Evolutionary conservation across 331 rosid species (phyloP), one percentile per base, ranked within the genome.

Genomic region (Pyracantha coccinea): DNA sequence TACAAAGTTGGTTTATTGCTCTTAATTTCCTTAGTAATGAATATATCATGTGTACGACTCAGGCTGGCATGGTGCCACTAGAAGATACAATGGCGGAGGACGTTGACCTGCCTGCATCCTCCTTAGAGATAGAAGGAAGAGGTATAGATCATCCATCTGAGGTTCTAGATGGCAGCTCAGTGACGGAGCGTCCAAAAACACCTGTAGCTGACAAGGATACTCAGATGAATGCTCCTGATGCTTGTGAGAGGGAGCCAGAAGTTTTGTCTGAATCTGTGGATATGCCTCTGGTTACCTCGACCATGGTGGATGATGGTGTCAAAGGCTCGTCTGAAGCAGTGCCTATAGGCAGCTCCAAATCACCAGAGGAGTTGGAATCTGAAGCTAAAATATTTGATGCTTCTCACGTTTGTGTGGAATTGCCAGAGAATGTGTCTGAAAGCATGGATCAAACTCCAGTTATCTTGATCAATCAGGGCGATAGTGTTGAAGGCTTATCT

Each of bases 241-340:
- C 38, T 31, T 25, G 57, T 78, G 31, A 75, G 32, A 28, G 71
- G 25, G 57, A 55, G 80, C 44, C 23, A 21, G 78, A 78, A 41
- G 21, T 28, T 44, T 35, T 20, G 14, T 19, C 41, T 8, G 54
- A 38, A 57, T 41, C 17, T 17, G 21, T 41, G 61, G 65, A 79
- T 75, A 32, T 20, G 44, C 69, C 16, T 52, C 63, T 75, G 33
- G 68, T 79, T 72, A 61, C 85, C 69, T 31, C 82, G 17, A 63
- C 73, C 8, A 66, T 55, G 21, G 84, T 25, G 67, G 70, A 59
- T 69, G 78, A 68, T 73, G 67, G 24, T 20, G 79, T 69, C 60
- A 83, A 79, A 69, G 77, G 80, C 68, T 80, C 66, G 8, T 72
- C 79, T 29, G 81, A 73, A 33, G 64, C 73, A 71, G 75, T 20